Base-by-base conservation (phyloP, 441 rosid genomes). In the Arabidopsis lyrata region DNA sequence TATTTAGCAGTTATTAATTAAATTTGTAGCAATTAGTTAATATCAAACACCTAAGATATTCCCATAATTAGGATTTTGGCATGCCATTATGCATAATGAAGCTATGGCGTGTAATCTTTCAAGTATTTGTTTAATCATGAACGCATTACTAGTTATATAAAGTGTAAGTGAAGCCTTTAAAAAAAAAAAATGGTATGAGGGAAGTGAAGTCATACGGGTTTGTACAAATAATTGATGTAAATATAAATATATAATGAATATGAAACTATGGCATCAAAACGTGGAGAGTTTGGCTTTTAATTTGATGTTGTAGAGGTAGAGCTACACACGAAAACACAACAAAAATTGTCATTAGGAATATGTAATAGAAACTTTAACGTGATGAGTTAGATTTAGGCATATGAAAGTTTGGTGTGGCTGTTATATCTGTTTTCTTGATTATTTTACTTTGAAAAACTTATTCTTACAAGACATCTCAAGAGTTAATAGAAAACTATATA, bases 351-450 rank as follows among this genome's bases (percentile, higher is more conserved):
- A 52, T 29, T 62, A 62, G 16, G 68, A 59, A 60, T 16, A 41
- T 47, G 58, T 63, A 53, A 62, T 41, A 42, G 0, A 65, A 66
- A 74, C 48, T 34, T 27, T 38, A 58, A 58, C 67, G 67, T 74
- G 72, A 16, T 11, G 44, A 57, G 73, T 67, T 60, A 50, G 47
- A 68, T 61, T 52, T 41, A 50, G 38, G 68, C 60, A 72, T 39
- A 71, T 24, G 50, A 2, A 29, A 47, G 56, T 76, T 76, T 64
- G 72, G 80, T 76, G 16, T 57, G 71, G 72, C 76, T 76, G 76
- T 56, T 77, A 71, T 47, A 77, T 77, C 67, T 14, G 76, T 71
- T 76, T 48, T 44, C 27, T 75, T 54, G 24, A 54, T 68, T 61
- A 68, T 54, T 6, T 62, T 18, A 34, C 59, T 44, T 35, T 62